A percentile compares a stretch with the other conserved stretches of the same genome.
Conservation (phyloP, 139 green algal genomes). For the Coelastrella sp. region DNA sequence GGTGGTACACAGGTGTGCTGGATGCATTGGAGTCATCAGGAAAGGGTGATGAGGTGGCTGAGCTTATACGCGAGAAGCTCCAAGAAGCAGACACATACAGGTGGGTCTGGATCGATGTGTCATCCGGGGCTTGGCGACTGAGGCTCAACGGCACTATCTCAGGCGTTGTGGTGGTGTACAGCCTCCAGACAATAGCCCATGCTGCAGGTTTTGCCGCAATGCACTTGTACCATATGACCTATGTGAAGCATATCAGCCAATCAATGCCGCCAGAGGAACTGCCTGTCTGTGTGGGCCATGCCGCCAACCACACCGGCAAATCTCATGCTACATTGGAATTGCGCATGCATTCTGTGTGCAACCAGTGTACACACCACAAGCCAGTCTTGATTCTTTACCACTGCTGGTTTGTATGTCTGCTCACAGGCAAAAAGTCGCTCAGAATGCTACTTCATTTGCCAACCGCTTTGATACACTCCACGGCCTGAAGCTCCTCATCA, state of each 20-base stretch:
- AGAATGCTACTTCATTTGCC: slow-evolving; percentile 34
- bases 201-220: too few species aligned
- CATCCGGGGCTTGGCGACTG: too few species aligned
- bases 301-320: too few species aligned
- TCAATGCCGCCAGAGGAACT: too few species aligned
- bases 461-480: slow-evolving; percentile 30
- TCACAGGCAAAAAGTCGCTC: background rate
- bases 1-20: slow-evolving; percentile 25
- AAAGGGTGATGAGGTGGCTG: slow-evolving; percentile 10
- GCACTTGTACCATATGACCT: too few species aligned
- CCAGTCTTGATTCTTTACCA: too few species aligned
- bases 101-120: background rate
- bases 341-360: background rate
- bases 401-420: background rate
- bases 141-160: too few species aligned
- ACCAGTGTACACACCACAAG: too few species aligned
- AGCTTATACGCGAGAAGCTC: background rate
- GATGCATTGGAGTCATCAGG: background rate
- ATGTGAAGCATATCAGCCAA: too few species aligned
- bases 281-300: too few species aligned
- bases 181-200: too few species aligned
- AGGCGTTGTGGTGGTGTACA: too few species aligned
- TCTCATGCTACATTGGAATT: background rate
- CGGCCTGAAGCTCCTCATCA: slow-evolving; percentile 64
- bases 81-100: slow-evolving; percentile 33